These are phyloP conservation scores for Ophiocordyceps camponoti-rufipedis DNA, from an alignment of 2,329 filamentous ascomycete species.

Conservation along the genomic window DNA sequence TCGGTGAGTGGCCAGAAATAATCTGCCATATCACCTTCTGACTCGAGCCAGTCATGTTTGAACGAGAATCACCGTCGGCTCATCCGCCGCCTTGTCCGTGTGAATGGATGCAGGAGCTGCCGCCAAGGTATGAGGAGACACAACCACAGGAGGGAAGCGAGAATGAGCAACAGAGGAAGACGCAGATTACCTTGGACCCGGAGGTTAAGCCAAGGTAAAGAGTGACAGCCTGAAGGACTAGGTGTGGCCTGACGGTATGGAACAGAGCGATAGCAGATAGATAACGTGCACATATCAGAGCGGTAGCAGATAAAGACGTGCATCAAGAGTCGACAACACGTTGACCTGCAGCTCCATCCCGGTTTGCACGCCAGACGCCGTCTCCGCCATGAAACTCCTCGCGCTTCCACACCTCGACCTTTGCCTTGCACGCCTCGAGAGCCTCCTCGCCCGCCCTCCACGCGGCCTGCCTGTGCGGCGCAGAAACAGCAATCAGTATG, in stretches of 20 bases:
- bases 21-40: neutral
- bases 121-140: slow-evolving; percentile 13
- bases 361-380: slow-evolving; percentile 75
- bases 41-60: slow-evolving; percentile 15
- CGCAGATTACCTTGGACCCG: neutral
- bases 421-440: slow-evolving; percentile 68
- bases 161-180: neutral
- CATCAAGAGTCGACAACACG: slow-evolving; percentile 14
- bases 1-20: slow-evolving; percentile 9
- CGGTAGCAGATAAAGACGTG: neutral
- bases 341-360: slow-evolving; percentile 47
- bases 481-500: slow-evolving; percentile 73
- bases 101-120: slow-evolving; percentile 18
- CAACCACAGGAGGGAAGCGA: neutral
- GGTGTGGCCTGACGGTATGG: too few relatives aligned
- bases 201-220: too few relatives aligned
- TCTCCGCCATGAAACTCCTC: slow-evolving; percentile 71
- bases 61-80: slow-evolving; percentile 7
- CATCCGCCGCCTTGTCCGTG: slow-evolving; percentile 18
- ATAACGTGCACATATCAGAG: too few relatives aligned
- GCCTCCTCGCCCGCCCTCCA: slow-evolving; percentile 84
- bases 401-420: slow-evolving; percentile 88
- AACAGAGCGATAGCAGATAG: neutral
- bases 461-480: slow-evolving; percentile 65
- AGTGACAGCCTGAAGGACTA: too few relatives aligned